Evolutionary conservation across 1,284 basidiomycete genomes (phyloP).

Genomic region (Fomitiporia mediterranea): DNA sequence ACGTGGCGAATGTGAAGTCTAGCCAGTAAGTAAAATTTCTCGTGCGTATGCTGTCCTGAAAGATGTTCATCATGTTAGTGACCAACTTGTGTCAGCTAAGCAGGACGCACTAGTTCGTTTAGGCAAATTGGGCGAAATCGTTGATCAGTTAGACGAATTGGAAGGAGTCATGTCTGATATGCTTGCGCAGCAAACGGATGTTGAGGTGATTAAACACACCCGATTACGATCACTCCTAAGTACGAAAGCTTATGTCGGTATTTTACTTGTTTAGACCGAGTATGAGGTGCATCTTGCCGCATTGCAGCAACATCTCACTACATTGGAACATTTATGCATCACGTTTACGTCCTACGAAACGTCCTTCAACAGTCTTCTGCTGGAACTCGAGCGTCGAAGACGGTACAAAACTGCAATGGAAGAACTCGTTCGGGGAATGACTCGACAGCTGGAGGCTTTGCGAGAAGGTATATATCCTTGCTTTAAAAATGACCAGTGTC

Average conservation of each 20-base stretch:
- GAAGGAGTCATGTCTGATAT: slow-evolving; percentile 75
- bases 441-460: slow-evolving; percentile 54
- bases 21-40: slow-evolving; percentile 46
- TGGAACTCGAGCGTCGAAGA: slow-evolving; percentile 66
- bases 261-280: slow-evolving; percentile 36
- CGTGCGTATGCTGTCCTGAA: slow-evolving; percentile 3
- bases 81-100: slow-evolving; percentile 44
- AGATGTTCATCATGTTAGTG: slow-evolving; percentile 33
- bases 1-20: slow-evolving; percentile 43
- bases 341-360: slow-evolving; percentile 61
- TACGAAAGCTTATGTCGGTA: neutral
- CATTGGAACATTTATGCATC: slow-evolving; percentile 58
- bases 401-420: slow-evolving; percentile 61
- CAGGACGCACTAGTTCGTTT: slow-evolving; percentile 41
- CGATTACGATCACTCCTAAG: neutral
- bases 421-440: slow-evolving; percentile 61
- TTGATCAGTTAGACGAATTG: slow-evolving; percentile 68
- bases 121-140: slow-evolving; percentile 40
- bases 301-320: slow-evolving; percentile 55
- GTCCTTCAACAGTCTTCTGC: slow-evolving; percentile 64
- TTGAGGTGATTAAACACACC: slow-evolving; percentile 48
- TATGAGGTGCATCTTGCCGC: slow-evolving; percentile 48
- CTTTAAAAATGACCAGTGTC: slow-evolving; percentile 7
- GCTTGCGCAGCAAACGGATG: slow-evolving; percentile 57
- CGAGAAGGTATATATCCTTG: slow-evolving; percentile 46